These are phyloP conservation scores for Plasmodium blacklocki DNA, from an alignment of 169 alveolate genomes.

Conservation along the genomic window DNA sequence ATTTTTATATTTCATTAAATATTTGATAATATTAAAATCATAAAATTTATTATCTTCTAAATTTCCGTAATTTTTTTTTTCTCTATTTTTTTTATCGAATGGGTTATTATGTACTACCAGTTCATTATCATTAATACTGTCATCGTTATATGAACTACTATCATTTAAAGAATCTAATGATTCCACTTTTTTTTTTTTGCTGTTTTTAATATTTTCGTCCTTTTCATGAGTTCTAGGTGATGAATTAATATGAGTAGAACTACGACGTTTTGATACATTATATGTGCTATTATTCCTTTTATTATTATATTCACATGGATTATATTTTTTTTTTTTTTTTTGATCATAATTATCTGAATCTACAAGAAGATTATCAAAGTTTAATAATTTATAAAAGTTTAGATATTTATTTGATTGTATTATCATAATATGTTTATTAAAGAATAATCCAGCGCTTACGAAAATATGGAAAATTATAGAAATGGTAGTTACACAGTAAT, in stretches of 20 bases:
- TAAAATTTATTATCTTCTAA: conserved; percentile 1
- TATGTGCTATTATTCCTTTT: neutral
- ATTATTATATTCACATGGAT: neutral
- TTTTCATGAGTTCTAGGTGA: neutral
- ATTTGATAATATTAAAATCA: conserved; percentile 44
- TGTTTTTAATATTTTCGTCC: neutral
- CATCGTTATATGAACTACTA: neutral
- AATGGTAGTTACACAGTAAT: conserved; percentile 41
- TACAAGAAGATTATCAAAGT: conserved; percentile 14
- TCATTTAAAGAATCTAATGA: conserved; percentile 2
- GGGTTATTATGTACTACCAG: neutral
- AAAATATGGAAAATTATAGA: conserved; percentile 40
- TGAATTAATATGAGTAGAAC: too few species aligned
- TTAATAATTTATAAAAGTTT: conserved; percentile 47
- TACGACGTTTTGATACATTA: neutral
- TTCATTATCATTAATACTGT: neutral
- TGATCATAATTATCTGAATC: neutral
- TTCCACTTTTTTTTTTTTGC: neutral
- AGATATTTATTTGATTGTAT: conserved; percentile 45
- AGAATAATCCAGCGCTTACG: conserved; percentile 41
- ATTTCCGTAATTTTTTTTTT: neutral
- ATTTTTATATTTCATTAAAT: conserved; percentile 47
- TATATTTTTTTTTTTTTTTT: neutral
- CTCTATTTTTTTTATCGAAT: neutral
- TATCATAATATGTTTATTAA: conserved; percentile 44